Conservation (phyloP, 2,329 filamentous ascomycete genomes). For the Epichloe sylvatica region DNA sequence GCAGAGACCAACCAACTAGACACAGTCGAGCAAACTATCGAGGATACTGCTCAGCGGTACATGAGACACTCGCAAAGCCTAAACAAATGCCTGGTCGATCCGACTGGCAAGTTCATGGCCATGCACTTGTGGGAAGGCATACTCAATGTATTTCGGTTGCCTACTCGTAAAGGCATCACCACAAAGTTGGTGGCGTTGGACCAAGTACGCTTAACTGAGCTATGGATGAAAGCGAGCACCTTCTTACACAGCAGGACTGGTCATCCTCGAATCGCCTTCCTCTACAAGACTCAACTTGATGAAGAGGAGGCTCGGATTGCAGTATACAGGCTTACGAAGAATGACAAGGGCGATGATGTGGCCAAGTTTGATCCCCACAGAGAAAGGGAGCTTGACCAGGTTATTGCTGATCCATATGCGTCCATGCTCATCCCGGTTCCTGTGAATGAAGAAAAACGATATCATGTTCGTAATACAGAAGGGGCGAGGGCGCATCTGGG, state of each 20-base stretch:
- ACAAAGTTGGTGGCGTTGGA: constrained; percentile 35
- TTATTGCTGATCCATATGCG: constrained; percentile 41
- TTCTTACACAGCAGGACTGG: constrained; percentile 46
- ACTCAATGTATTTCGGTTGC: constrained; percentile 39
- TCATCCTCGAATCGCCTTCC: constrained; percentile 42
- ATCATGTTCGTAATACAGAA: constrained; percentile 42
- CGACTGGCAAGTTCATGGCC: constrained; percentile 48
- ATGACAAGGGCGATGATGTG: constrained; percentile 41
- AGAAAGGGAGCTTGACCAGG: constrained; percentile 40
- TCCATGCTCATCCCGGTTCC: constrained; percentile 50
- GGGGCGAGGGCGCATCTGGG: constrained; percentile 45
- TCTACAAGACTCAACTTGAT: constrained; percentile 41
- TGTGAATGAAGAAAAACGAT: constrained; percentile 43
- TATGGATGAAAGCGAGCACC: constrained; percentile 44
- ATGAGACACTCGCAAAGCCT: constrained; percentile 70
- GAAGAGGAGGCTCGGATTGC: constrained; percentile 40
- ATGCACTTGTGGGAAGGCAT: constrained; percentile 49
- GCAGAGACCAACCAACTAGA: constrained; percentile 35
- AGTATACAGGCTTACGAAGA: constrained; percentile 43
- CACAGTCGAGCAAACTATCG: constrained; percentile 36
- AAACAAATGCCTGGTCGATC: constrained; percentile 73
- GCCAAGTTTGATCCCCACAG: constrained; percentile 41
- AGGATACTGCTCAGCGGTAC: constrained; percentile 42
- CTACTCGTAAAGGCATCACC: constrained; percentile 29
- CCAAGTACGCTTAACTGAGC: constrained; percentile 42